A percentile compares a stretch with the other conserved stretches of the same genome.
These are phyloP conservation scores for Calonectria ilicicola DNA, from an alignment of 2,329 filamentous ascomycete genomes.

Conservation along the genomic window DNA sequence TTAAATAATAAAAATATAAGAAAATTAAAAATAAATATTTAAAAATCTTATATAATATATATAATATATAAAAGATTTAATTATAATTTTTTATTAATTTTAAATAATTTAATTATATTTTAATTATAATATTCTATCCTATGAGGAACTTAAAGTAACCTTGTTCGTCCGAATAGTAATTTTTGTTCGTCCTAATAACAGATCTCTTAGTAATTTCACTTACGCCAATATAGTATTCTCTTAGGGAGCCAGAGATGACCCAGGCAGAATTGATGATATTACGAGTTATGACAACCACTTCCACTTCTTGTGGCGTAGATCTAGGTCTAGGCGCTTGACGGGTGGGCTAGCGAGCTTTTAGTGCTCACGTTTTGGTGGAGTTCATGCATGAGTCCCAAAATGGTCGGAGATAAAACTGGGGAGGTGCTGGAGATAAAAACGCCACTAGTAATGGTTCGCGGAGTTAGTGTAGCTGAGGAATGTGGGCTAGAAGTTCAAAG, in stretches of 20 bases:
- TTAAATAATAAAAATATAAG: too few relatives aligned
- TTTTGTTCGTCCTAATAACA: too few relatives aligned
- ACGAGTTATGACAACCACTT: not conserved
- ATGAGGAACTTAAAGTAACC: too few relatives aligned
- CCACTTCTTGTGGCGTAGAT: not conserved
- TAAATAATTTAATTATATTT: too few relatives aligned
- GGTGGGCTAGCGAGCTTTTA: not conserved
- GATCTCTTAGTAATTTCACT: not conserved
- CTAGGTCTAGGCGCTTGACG: not conserved
- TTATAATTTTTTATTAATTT: too few relatives aligned
- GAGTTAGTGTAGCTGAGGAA: not conserved
- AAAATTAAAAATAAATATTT: too few relatives aligned
- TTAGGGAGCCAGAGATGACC: too few relatives aligned
- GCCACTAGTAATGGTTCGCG: not conserved
- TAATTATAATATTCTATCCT: too few relatives aligned
- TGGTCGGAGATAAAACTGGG: slow-evolving; percentile 7
- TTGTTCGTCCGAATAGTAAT: too few relatives aligned
- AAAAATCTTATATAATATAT: too few relatives aligned
- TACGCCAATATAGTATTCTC: not conserved
- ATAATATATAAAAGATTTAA: too few relatives aligned
- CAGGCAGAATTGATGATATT: not conserved
- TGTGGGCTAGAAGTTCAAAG: not conserved
- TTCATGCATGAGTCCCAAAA: not conserved
- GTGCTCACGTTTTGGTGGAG: not conserved
- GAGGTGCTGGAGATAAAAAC: not conserved